Base-by-base conservation (phyloP, 306 rosid genomes). In the Clitoria ternatea region DNA sequence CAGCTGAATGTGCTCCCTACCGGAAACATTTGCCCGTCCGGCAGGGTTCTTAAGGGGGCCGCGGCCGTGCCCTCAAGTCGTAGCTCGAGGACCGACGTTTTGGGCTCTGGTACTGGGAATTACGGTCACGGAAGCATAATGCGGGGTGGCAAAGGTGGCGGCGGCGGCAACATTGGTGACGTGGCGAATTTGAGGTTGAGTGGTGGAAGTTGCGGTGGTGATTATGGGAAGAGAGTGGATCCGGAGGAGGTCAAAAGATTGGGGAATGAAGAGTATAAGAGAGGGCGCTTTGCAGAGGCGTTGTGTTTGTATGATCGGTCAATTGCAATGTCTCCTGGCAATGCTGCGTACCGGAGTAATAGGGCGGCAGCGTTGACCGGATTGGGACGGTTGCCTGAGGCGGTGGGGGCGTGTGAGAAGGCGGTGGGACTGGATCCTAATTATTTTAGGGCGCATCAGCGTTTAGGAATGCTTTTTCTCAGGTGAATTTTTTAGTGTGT, bases 71-170 rank as follows among this genome's bases (percentile, higher is more conserved):
- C 73, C 70, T 66, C 78, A 7, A 77, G 27, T 55, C 85, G 94
- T 66, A 77, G 69, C 77, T 70, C 93, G 6, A 77, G 90, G 44
- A 40, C 71, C 10, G 94, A 88, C 29, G 87, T 90, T 1, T 59
- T 90, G 81, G 97, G 97, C 9, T 77, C 87, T 27, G 97, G 97
- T n/a, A 84, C 62, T 20, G 97, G 87, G 4, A 77, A 81, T 73
- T 90, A 90, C 49, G 97, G 97, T 29, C 97, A 90, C 44, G 97
- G 97, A 13, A 90, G 92, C 80, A 88, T 90, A 88, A 86, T 90
- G 90, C 82, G 97, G 62, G 95, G 92, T 1, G 85, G 86, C 2
- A 87, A 78, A 79, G 44, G 81, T 13, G 65, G 52, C 42, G 57
- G 64, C 0, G 72, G 54, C 1, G 83, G 50, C 30, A 47, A 60